These are phyloP conservation scores for Cryptococcus maquisensis DNA, from an alignment of 1,284 basidiomycete species.

Conservation along the genomic window DNA sequence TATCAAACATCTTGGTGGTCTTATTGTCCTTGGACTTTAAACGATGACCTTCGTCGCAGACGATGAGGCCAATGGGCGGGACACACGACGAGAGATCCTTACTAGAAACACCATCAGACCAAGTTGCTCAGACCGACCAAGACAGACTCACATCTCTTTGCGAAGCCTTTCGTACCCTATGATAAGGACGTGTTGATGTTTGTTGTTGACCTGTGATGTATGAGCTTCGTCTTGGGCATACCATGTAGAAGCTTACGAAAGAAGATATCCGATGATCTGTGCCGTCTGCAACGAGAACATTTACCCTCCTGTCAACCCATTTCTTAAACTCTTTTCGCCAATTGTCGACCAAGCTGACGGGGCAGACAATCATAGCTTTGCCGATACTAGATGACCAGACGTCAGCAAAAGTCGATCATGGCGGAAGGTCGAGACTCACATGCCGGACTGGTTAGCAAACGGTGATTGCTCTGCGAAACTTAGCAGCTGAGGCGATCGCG, in stretches of 20 bases:
- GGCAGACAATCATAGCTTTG: constrained; percentile 88
- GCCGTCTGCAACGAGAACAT: constrained; percentile 75
- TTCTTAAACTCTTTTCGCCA: constrained; percentile 96
- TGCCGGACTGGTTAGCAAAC: constrained; percentile 59
- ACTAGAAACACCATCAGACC: constrained; percentile 18
- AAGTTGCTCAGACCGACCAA: background rate
- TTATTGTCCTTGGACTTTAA: constrained; percentile 87
- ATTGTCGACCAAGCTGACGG: constrained; percentile 90
- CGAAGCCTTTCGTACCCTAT: constrained; percentile 90
- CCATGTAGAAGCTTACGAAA: constrained; percentile 67
- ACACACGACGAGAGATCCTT: constrained; percentile 46
- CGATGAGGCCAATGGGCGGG: constrained; percentile 84
- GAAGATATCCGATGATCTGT: constrained; percentile 63
- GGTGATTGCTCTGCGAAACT: constrained; percentile 64
- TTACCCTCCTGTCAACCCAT: constrained; percentile 55
- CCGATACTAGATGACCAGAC: constrained; percentile 51
- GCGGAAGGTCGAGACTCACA: constrained; percentile 26
- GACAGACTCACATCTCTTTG: constrained; percentile 64
- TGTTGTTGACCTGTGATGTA: constrained; percentile 52
- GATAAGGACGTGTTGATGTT: constrained; percentile 73
- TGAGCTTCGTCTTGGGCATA: background rate
- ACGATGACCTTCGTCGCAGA: constrained; percentile 97
- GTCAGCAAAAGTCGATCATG: background rate
- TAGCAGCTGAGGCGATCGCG: constrained; percentile 1
- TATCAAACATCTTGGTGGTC: constrained; percentile 83